Evolutionary conservation across 345 rosid species (phyloP), one percentile per base, ranked within the genome.

Genomic region (Isatis tinctoria): DNA sequence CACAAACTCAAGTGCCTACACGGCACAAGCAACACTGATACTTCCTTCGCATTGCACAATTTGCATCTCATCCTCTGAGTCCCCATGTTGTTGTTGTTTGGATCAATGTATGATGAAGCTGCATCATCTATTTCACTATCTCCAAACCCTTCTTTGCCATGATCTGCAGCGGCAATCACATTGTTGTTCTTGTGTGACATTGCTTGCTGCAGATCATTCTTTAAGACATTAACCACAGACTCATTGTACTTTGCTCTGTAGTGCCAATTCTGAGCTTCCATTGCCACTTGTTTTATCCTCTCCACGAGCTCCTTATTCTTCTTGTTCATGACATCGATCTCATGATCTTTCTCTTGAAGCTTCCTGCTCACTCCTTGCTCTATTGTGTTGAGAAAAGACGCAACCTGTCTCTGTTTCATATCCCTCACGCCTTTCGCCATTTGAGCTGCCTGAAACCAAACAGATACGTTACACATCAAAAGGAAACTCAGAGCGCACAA

Each of bases 1-100:
- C 93, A 90, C 74, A 90, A 78, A 53, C 90, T 80, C 80, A 90
- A 81, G 70, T 85, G 93, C 69, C 90, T 81, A 70, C 91, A 90
- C 4, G 93, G 96, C 83, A 83, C 77, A 60, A 86, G 67, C 80
- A 88, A 65, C 67, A 86, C 74, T 4, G 83, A 78, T 10, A 85
- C 90, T 73, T 83, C 91, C 72, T 75, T 86, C 0, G 45, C 70
- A 59, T 82, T 82, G 72, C 92, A 88, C 52, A 83, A 76, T 74
- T 76, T 81, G 84, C 91, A 87, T 62, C 64, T 70, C 72, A 78
- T 76, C 82, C 74, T 81, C 56, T 74, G 75, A 20, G 11, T 73
- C n/a, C 43, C 70, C 65, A 22, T 53, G 5, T 59, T 60, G 9
- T 73, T 47, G 37, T 69, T 83, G 63, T 74, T 84, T 62, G 68